phyloP scores from a whole-genome alignment of 2,329 filamentous ascomycete species.

The Balansia obtecta region DNA sequence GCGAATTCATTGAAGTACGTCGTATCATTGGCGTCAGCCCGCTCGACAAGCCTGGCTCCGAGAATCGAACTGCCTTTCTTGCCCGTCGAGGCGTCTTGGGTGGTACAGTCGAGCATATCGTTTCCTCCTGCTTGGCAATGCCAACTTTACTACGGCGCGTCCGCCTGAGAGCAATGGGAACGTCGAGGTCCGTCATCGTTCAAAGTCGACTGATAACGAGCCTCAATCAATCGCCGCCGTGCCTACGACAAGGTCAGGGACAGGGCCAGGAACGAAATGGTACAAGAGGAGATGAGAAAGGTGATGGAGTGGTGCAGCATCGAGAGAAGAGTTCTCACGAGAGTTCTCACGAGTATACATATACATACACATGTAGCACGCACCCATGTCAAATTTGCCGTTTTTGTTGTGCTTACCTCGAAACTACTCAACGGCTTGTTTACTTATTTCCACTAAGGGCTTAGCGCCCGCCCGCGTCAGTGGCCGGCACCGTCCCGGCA shows the following conservation, averaged over 20 bases:
- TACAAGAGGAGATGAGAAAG: neutral
- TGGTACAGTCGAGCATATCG: constrained; percentile 6
- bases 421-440: constrained; percentile 22
- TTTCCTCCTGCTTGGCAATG: constrained; percentile 14
- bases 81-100: constrained; percentile 19
- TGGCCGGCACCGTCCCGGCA: constrained; percentile 13
- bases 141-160: constrained; percentile 31
- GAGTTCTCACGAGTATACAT: neutral
- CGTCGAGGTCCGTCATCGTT: constrained; percentile 27
- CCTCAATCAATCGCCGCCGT: neutral
- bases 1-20: constrained; percentile 32
- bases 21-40: constrained; percentile 48
- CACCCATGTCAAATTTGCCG: neutral
- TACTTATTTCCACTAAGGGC: constrained; percentile 30
- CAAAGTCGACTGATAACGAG: neutral
- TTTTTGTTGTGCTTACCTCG: neutral
- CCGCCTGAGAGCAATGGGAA: constrained; percentile 44
- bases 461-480: constrained; percentile 19
- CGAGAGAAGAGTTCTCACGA: neutral
- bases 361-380: neutral
- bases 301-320: neutral
- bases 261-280: too few species aligned
- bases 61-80: constrained; percentile 45
- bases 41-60: constrained; percentile 40
- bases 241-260: too few species aligned